Base-by-base conservation (phyloP, 2,329 filamentous ascomycete species). In the Aspergillus sp. region DNA sequence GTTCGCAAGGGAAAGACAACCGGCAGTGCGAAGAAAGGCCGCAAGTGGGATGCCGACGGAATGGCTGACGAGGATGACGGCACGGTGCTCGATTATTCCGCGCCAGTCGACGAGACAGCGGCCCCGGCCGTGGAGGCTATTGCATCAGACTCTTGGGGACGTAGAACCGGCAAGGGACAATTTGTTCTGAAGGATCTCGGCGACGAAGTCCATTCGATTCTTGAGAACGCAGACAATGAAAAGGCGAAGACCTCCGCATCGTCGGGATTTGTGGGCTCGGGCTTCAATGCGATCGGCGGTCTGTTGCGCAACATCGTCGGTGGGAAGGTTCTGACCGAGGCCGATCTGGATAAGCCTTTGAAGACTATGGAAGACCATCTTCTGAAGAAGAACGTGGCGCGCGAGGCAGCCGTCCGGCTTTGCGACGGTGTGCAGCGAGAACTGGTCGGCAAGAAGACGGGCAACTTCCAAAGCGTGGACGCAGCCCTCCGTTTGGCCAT, bases 311-410 rank as follows among this genome's bases (percentile, higher is more conserved):
- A 97, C 72, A 90, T 99, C 45, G 90, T 99, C 0, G 95, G 95
- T 56, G 95, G 96, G 64, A 97, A 97, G 81, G 91, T 89, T 0
- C 80, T 99, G 70, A 96, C 92, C 1, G 91, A 92, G 74, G 86
- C 90, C 65, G 94, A 98, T 71, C 84, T 99, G 22, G 90, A 92
- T 63, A 96, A 96, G 75, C 91, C 95, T 2, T 88, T 99, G 80
- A 95, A 94, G 77, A 90, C 90, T 32, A 97, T 99, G 92, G 92
- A 97, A 73, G 92, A 96, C 58, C 94, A 98, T 74, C 82, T 99
- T 6, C 79, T 99, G 60, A 88, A 90, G 78, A 99, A 99, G 82
- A 99, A 99, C 70, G 93, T 99, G 29, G 95, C 95, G 0, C 90
- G 91, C 55, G 95, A 98, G 80, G 95, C 95, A 16, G 95, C 94